Evolutionary conservation across 2,329 filamentous ascomycete genomes (phyloP), one percentile per base, ranked within the genome.

Genomic region (Pseudocercospora pini-densiflorae): DNA sequence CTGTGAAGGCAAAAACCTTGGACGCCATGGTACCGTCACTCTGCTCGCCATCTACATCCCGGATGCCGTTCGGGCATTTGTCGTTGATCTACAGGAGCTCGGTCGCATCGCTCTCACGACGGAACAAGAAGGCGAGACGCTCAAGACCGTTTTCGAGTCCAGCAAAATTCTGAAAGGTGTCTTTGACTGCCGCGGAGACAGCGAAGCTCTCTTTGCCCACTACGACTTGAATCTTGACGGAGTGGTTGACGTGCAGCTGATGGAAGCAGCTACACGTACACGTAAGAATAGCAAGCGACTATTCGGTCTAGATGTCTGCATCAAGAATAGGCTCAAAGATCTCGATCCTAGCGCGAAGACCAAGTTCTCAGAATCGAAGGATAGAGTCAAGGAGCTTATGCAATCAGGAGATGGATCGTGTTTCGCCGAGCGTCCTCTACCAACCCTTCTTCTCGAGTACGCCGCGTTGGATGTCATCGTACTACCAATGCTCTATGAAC

Each of bases 141-240:
- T 64, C 9, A 53, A 27, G 36, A 40, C 19, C 24, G 31, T 64
- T 12, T 47, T 64, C 23, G 51, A 64, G 40, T 57, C 54, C 12
- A 3, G 12, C 16, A 24, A 4, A 2, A 59, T 64, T 27, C 40
- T 49, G 10, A 64, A 64, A 43, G 62, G 51, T 16, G 57, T 64
- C 54, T 64, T 64, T 31, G 62, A 64, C 19, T 59, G 53, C n/a
- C 55, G 62, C 54, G 57, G 53, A n/a, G 62, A 64, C 27, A 59
- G 62, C 43, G 62, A 64, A 29, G 62, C 54, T 7, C 55, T 64
- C 12, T 64, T 53, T 16, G 55, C 36, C 12, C 62, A 59, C 36
- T 19, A 51, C 40, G 9, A 40, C 3, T n/a, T 64, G 33, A 47
- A 5, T 16, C 54, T 64, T 3, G 62, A 40, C 12, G 62, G 62